Evolutionary conservation across 2,329 filamentous ascomycete species (phyloP), one percentile per base, ranked within the genome.

Genomic region (Pseudogymnoascus sp.): DNA sequence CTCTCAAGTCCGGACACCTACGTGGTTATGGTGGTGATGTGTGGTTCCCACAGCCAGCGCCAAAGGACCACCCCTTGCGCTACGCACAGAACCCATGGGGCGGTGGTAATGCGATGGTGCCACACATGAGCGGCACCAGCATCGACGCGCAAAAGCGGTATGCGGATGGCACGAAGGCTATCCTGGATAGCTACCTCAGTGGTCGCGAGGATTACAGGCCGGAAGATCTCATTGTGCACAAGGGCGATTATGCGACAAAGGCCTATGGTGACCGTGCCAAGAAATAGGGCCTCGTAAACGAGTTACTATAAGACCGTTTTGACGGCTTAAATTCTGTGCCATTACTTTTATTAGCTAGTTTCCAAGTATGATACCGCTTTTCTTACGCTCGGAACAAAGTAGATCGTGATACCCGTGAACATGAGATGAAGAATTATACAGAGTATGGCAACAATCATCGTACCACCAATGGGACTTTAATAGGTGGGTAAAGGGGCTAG

Each of bases 51-150:
- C 95, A 99, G 84, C 95, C 95, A 71, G 95, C 95, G 21, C 93
- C 93, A 74, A 85, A 87, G 79, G 93, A 97, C 75, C 95, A 99
- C 84, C 86, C 87, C 65, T 90, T 99, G 73, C 92, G 95, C 76
- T 90, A 88, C 76, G 93, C 91, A 76, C 89, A 93, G 85, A 95
- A 93, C 85, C 90, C 90, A 75, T 96, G 91, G 83, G 93, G 93
- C 71, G 95, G 93, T 74, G 95, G 95, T 75, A 97, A 97, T 81
- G 95, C 93, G 80, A 99, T 95, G 90, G 93, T 97, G 65, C 91
- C 95, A 64, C 95, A 97, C 87, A 96, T 97, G 91, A 96, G 92
- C 11, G 95, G 95, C 75, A 97, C 93, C 64, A 96, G 93, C n/a
- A 89, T 99, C 75, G 95, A 99, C 75, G 95, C 95, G 65, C 95